These are phyloP conservation scores for Schoenoplectus triqueter DNA, from an alignment of 202 grass and related monocot genomes.

Conservation along the genomic window DNA sequence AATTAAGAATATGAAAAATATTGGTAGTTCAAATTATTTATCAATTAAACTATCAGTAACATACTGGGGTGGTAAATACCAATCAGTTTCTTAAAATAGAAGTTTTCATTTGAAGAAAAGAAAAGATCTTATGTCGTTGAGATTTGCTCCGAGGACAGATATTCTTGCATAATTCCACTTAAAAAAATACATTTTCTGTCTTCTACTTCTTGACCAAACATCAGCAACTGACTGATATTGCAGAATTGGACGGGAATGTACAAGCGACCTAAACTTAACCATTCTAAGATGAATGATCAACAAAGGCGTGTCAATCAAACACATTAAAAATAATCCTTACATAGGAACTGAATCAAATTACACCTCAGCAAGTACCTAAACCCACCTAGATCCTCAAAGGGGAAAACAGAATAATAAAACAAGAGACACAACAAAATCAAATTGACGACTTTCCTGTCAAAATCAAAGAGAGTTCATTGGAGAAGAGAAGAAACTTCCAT, in stretches of 20 bases:
- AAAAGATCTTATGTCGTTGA: not conserved
- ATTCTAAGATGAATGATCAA: not conserved
- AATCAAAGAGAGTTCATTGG: conserved; percentile 5
- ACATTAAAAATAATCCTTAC: not conserved
- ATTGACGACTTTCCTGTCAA: conserved; percentile 26
- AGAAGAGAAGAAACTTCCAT: not conserved
- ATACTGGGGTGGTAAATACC: not conserved
- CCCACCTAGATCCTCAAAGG: conserved; percentile 21
- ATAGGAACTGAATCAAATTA: conserved; percentile 4
- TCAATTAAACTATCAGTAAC: not conserved
- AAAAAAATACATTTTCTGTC: not conserved
- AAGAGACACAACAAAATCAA: conserved; percentile 14
- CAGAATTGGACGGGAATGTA: not conserved
- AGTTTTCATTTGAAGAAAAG: conserved; percentile 20
- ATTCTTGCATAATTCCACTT: not conserved
- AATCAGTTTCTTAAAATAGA: conserved; percentile 27
- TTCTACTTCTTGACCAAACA: not conserved
- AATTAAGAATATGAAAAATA: not conserved
- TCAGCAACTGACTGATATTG: not conserved
- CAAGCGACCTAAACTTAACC: conserved; percentile 4
- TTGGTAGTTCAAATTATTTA: not conserved
- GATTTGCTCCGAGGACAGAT: not conserved
- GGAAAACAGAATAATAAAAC: not conserved
- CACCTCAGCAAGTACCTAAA: conserved; percentile 1
- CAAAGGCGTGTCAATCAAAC: conserved; percentile 12